Conservation (phyloP, 345 rosid species). For the Physaria fendleri region DNA sequence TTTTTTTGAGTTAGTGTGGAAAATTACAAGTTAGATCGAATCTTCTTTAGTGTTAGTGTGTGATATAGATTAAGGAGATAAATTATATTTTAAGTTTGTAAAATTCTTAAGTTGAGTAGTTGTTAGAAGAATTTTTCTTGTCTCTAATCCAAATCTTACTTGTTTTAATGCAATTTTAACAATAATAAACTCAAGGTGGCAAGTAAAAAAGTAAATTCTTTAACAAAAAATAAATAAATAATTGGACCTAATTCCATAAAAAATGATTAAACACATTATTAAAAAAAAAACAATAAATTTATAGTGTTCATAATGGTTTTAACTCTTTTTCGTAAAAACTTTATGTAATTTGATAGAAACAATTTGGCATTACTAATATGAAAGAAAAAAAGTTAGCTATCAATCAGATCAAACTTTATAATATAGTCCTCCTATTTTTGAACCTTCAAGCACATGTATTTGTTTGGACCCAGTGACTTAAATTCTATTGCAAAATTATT, state of each 20-base stretch:
- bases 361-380: conserved; percentile 9
- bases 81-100: neutral
- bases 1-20: conserved; percentile 1
- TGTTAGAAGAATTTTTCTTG: neutral
- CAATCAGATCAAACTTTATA: conserved; percentile 25
- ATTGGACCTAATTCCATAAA: neutral
- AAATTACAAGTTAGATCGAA: neutral
- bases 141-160: neutral
- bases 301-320: too few species aligned
- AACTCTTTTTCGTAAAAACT: too few species aligned
- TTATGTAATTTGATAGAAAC: conserved; percentile 8
- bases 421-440: conserved; percentile 5
- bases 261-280: neutral
- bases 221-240: neutral
- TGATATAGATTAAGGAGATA: neutral
- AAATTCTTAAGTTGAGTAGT: neutral
- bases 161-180: neutral
- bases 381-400: conserved; percentile 6
- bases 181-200: neutral
- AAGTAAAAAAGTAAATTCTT: neutral
- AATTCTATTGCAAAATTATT: conserved; percentile 1
- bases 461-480: conserved; percentile 21
- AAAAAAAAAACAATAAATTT: too few species aligned
- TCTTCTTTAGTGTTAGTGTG: conserved; percentile 6
- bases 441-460: conserved; percentile 23